These are phyloP conservation scores for Chlamydomonas sp. DNA, from an alignment of 139 green algal genomes.

Conservation along the genomic window DNA sequence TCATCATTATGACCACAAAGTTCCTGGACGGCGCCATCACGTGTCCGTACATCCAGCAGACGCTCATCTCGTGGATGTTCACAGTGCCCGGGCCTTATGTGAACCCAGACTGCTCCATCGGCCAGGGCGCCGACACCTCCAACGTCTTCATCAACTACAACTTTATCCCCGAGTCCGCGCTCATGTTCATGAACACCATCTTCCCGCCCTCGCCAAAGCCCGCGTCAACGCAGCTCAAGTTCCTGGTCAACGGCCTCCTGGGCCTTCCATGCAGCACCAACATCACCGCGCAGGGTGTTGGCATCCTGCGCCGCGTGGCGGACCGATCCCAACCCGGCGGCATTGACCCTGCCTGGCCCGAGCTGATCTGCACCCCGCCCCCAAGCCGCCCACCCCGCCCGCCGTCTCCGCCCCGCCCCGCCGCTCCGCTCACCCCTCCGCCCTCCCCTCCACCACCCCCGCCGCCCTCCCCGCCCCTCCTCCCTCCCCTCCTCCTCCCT, in stretches of 20 bases:
- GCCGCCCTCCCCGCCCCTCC: neutral
- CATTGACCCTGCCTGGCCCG: neutral
- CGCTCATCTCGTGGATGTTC: neutral
- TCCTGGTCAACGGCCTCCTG: neutral
- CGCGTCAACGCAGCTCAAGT: neutral
- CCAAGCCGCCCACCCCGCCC: neutral
- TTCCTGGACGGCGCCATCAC: neutral
- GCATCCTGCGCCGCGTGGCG: neutral
- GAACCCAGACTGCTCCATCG: neutral
- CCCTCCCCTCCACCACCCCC: neutral
- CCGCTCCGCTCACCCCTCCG: neutral
- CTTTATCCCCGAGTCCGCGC: neutral
- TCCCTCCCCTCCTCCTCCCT: neutral
- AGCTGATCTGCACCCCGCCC: conserved; percentile 9
- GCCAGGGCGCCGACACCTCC: neutral
- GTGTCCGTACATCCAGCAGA: neutral
- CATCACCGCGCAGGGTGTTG: neutral
- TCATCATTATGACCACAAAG: neutral
- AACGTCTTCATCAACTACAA: neutral
- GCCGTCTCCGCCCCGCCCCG: neutral
- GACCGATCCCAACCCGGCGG: neutral
- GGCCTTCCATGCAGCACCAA: conserved; percentile 3
- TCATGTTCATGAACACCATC: conserved; percentile 24
- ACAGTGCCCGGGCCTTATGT: neutral
- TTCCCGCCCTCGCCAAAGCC: neutral